These are phyloP conservation scores for Seiridium unicorne DNA, from an alignment of 2,329 filamentous ascomycete species.

Conservation along the genomic window DNA sequence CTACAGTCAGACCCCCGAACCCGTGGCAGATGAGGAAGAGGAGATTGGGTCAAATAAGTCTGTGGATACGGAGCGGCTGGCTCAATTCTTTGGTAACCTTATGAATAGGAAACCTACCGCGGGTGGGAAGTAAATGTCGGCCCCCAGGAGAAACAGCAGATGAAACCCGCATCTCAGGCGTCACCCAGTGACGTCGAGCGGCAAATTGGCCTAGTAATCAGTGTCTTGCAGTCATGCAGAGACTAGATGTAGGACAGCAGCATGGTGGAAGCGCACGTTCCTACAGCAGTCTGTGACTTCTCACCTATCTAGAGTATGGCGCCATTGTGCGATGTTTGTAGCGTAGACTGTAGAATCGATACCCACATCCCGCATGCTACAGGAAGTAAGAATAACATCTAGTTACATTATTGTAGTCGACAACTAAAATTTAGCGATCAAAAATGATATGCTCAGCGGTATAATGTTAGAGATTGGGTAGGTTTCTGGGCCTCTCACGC, in stretches of 20 bases:
- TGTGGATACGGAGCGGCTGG: conserved; percentile 55
- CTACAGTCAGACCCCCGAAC: conserved; percentile 45
- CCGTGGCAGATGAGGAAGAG: conserved; percentile 33
- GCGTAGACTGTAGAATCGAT: conserved; percentile 9
- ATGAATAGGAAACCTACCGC: conserved; percentile 51
- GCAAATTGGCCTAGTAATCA: background rate
- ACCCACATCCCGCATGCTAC: background rate
- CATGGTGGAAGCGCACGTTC: background rate
- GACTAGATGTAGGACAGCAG: background rate
- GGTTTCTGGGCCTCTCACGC: too few relatives aligned
- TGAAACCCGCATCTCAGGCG: too few relatives aligned
- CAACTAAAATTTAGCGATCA: too few relatives aligned
- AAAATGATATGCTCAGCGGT: too few relatives aligned
- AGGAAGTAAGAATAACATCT: too few relatives aligned
- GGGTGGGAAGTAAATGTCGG: conserved; percentile 16
- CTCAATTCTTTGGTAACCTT: conserved; percentile 58
- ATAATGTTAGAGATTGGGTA: too few relatives aligned
- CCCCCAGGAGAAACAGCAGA: too few relatives aligned
- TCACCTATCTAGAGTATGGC: background rate
- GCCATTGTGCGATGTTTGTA: background rate
- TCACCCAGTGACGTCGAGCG: too few relatives aligned
- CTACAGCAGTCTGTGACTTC: too few relatives aligned
- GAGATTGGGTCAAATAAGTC: conserved; percentile 33
- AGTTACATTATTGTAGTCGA: too few relatives aligned
- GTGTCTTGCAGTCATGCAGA: background rate